Base-by-base conservation (phyloP, 352 stramenopile genomes). In the Pilasporangium apinafurcum region DNA sequence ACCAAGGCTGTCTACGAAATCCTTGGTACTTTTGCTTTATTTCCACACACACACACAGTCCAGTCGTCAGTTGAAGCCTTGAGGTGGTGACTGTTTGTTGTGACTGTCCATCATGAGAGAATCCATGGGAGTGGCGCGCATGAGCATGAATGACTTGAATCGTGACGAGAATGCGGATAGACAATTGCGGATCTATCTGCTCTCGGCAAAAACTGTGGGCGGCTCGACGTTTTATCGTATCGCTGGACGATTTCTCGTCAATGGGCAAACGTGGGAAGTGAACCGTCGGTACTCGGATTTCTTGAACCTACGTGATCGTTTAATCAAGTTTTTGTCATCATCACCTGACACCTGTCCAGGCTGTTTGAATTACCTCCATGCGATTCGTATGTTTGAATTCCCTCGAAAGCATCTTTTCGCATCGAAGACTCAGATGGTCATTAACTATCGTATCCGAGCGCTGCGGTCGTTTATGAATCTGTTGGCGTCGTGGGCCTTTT, bases 331-430 rank as follows among this genome's bases (percentile, higher is more conserved):
- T 59, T 68, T 92, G 35, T 68, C 73, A 21, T 60, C 56, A 33
- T 60, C 75, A 20, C 64, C 67, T 18, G 74, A 86, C 32, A 90
- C 81, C 21, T 93, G 82, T 24, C 82, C 82, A 1, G 76, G 82
- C 4, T 93, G 82, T 49, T 39, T 76, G 30, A 89, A 88, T 46
- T 92, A 92, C 42, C 51, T 90, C 34, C 66, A 86, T 54, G 63
- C 76, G 29, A 78, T 93, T 56, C 59, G 76, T 51, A 58, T 65
- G 47, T 93, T 93, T 51, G 71, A 83, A 31, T 93, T 93, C 45
- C 82, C 82, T 1, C 91, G 90, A 60, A 93, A 93, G 59, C 82
- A 93, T 52, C 33, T 89, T 5, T 90, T 93, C 45, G 80, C 73
- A 10, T 91, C 82, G 10, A 61, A 71, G 33, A 82, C 75, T 35